Conservation (phyloP, 768 basidiomycete genomes). For the Amanita pallidorosea region DNA sequence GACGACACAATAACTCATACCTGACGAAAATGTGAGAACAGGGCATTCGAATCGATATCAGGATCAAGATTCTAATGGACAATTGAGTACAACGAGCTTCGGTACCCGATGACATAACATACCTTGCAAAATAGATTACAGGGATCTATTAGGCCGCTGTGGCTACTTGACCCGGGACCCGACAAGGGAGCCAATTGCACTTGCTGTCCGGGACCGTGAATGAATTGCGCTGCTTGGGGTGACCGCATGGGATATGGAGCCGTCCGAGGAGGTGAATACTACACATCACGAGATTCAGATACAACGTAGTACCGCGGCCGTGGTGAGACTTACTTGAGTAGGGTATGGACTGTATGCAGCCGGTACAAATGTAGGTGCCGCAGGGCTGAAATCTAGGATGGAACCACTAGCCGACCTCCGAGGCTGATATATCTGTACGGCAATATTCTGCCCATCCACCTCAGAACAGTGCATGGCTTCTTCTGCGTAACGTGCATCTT, state of each 20-base stretch:
- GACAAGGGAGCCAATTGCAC: slow-evolving; percentile 68
- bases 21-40: slow-evolving; percentile 76
- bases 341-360: slow-evolving; percentile 50
- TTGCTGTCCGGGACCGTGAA: slow-evolving; percentile 86
- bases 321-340: slow-evolving; percentile 34
- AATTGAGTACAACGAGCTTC: slow-evolving; percentile 2
- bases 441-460: slow-evolving; percentile 75
- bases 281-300: slow-evolving; percentile 1
- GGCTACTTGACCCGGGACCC: slow-evolving; percentile 74
- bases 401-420: slow-evolving; percentile 40
- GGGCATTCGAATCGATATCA: slow-evolving; percentile 73
- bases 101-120: slow-evolving; percentile 7
- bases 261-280: slow-evolving; percentile 64
- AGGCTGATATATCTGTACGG: slow-evolving; percentile 69
- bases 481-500: slow-evolving; percentile 71
- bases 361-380: slow-evolving; percentile 70
- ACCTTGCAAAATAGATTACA: slow-evolving; percentile 90
- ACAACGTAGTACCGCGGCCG: background rate
- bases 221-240: slow-evolving; percentile 41
- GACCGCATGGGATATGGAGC: slow-evolving; percentile 36
- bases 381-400: slow-evolving; percentile 58
- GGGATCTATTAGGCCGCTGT: slow-evolving; percentile 83
- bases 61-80: slow-evolving; percentile 67
- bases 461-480: slow-evolving; percentile 79
- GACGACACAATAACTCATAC: slow-evolving; percentile 25